Evolutionary conservation across 352 stramenopile genomes (phyloP).

Genomic region (Halophytophthora polymorphica): DNA sequence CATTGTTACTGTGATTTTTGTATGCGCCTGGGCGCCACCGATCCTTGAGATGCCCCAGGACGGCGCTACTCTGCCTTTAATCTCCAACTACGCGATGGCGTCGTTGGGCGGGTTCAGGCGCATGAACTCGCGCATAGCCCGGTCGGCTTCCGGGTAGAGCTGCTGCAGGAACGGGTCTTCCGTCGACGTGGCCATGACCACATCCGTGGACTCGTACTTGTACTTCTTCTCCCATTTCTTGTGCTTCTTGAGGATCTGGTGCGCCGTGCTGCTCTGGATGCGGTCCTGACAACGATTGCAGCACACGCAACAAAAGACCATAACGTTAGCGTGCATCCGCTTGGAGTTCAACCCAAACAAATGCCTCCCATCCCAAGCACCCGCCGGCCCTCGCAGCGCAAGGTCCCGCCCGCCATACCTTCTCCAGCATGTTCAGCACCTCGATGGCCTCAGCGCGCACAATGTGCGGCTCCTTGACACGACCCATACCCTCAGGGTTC

Average conservation of each 20-base stretch:
- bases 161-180: constrained; percentile 74
- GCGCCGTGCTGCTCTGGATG: constrained; percentile 61
- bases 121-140: constrained; percentile 51
- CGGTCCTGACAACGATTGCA: too few relatives aligned
- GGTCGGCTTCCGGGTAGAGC: constrained; percentile 57
- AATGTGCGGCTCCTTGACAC: constrained; percentile 58
- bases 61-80: too few relatives aligned
- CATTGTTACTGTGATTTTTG: too few relatives aligned
- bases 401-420: constrained; percentile 23
- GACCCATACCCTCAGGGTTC: constrained; percentile 46
- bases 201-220: constrained; percentile 46
- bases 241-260: constrained; percentile 84
- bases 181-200: constrained; percentile 34
- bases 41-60: too few relatives aligned
- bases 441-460: constrained; percentile 70
- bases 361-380: neutral
- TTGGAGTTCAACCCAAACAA: neutral
- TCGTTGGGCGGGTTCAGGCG: constrained; percentile 24
- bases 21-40: too few relatives aligned
- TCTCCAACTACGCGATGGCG: constrained; percentile 24
- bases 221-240: constrained; percentile 89
- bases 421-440: constrained; percentile 78
- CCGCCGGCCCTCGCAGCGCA: too few relatives aligned
- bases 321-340: too few relatives aligned
- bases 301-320: neutral